These are phyloP conservation scores for Sporisorium iseilematis-ciliati DNA, from an alignment of 1,284 basidiomycete species.

Conservation along the genomic window DNA sequence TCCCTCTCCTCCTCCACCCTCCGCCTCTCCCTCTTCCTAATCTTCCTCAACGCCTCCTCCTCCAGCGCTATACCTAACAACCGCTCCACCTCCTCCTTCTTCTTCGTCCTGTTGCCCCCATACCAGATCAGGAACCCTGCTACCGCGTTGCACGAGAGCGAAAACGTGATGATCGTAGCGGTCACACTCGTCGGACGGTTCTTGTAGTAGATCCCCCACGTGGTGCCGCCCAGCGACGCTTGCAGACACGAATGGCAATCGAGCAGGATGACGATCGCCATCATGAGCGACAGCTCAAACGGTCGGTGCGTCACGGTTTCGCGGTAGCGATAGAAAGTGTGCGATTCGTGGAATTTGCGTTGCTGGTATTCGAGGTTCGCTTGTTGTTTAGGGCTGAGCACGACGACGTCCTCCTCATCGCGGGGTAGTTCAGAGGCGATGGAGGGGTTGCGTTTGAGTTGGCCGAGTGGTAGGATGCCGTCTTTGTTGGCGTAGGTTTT, in stretches of 20 bases:
- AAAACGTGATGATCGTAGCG: slow-evolving; percentile 79
- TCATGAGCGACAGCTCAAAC: slow-evolving; percentile 74
- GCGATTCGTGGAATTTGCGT: slow-evolving; percentile 66
- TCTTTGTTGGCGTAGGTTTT: slow-evolving; percentile 41
- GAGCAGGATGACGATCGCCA: slow-evolving; percentile 56
- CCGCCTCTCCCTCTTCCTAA: slow-evolving; percentile 30
- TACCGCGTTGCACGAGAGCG: slow-evolving; percentile 84
- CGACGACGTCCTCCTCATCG: slow-evolving; percentile 60
- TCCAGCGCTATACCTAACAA: slow-evolving; percentile 79
- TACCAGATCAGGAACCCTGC: slow-evolving; percentile 83
- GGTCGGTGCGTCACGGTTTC: slow-evolving; percentile 86
- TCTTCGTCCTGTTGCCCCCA: slow-evolving; percentile 82
- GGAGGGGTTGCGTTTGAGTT: slow-evolving; percentile 58
- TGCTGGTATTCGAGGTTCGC: slow-evolving; percentile 65
- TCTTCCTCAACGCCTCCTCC: slow-evolving; percentile 57
- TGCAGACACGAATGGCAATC: slow-evolving; percentile 71
- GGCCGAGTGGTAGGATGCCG: slow-evolving; percentile 44
- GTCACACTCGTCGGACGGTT: slow-evolving; percentile 73
- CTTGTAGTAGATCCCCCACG: slow-evolving; percentile 78
- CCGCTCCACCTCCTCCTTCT: slow-evolving; percentile 79
- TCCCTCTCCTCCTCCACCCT: slow-evolving; percentile 4
- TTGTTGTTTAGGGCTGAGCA: slow-evolving; percentile 64
- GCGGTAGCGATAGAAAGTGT: slow-evolving; percentile 83
- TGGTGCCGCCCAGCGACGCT: slow-evolving; percentile 76
- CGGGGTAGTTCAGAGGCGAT: slow-evolving; percentile 62